These are phyloP conservation scores for Monascus ruber DNA, from an alignment of 2,329 filamentous ascomycete genomes.

Conservation along the genomic window DNA sequence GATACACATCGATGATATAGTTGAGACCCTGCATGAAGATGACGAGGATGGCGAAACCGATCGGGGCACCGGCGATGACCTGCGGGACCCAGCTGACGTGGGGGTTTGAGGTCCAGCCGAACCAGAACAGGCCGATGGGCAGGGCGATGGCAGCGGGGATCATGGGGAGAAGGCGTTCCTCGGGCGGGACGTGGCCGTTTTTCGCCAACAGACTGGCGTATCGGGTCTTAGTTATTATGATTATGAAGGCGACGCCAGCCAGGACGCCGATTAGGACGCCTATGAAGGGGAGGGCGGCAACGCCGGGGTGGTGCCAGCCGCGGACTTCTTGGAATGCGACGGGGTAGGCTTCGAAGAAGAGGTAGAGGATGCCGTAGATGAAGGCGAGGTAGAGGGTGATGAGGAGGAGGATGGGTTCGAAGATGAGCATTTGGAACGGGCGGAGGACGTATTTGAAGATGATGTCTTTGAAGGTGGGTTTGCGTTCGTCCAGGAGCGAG, in stretches of 20 bases:
- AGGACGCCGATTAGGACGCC: conserved; percentile 35
- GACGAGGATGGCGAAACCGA: conserved; percentile 34
- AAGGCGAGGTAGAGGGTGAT: conserved; percentile 32
- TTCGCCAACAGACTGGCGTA: conserved; percentile 13
- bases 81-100: conserved; percentile 36
- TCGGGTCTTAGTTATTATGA: conserved; percentile 19
- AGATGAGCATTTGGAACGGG: conserved; percentile 31
- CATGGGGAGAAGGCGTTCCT: conserved; percentile 37
- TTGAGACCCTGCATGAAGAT: conserved; percentile 34
- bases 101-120: conserved; percentile 36
- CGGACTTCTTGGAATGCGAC: conserved; percentile 30
- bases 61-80: conserved; percentile 32
- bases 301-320: conserved; percentile 27
- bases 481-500: conserved; percentile 30
- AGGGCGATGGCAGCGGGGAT: conserved; percentile 33
- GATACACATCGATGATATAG: conserved; percentile 33
- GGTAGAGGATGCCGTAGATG: conserved; percentile 21
- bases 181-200: conserved; percentile 20
- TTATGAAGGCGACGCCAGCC: conserved; percentile 17
- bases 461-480: conserved; percentile 22
- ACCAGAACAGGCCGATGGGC: conserved; percentile 40
- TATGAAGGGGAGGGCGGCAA: conserved; percentile 36
- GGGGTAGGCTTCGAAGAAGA: conserved; percentile 25
- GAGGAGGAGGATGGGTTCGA: conserved; percentile 36
- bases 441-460: conserved; percentile 29